A percentile compares a stretch with the other conserved stretches of the same genome.
Conservation (phyloP, 495 filamentous ascomycete species). For the Xylaria flabelliformis region DNA sequence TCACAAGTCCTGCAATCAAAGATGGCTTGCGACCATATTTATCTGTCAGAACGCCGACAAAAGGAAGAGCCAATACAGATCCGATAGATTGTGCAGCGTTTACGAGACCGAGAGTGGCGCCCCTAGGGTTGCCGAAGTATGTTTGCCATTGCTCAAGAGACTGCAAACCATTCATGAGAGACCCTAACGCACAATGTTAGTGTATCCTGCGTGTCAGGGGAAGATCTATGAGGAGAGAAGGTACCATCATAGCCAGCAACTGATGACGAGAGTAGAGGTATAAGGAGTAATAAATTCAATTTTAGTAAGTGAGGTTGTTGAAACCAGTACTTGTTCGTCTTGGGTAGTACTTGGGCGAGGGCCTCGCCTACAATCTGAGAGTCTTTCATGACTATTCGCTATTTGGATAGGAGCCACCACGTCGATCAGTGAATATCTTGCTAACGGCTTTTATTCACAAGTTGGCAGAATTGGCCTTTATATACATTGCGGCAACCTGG, state of each 20-base stretch:
- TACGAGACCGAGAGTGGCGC: constrained; percentile 55
- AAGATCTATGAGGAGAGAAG: neutral
- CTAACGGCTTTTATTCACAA: neutral
- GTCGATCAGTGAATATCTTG: neutral
- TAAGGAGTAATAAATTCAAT: constrained; percentile 49
- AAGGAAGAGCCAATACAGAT: constrained; percentile 58
- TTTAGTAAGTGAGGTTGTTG: constrained; percentile 42
- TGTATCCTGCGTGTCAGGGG: neutral
- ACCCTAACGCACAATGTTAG: constrained; percentile 19
- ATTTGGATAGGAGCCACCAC: neutral
- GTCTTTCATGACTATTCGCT: constrained; percentile 15
- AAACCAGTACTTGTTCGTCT: constrained; percentile 44
- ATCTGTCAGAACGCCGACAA: constrained; percentile 49
- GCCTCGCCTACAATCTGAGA: constrained; percentile 25
- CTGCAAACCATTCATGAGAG: constrained; percentile 62
- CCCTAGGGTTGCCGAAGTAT: constrained; percentile 49
- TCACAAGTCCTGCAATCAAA: constrained; percentile 56
- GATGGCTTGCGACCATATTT: constrained; percentile 54
- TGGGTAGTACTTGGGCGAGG: constrained; percentile 42
- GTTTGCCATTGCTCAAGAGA: constrained; percentile 52
- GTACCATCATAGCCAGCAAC: constrained; percentile 48
- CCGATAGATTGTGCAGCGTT: constrained; percentile 61
- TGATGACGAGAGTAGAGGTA: constrained; percentile 50
- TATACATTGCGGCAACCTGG: constrained; percentile 1
- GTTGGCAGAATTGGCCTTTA: neutral